A percentile compares a stretch with the other conserved stretches of the same genome.
Evolutionary conservation across 2,329 filamentous ascomycete genomes (phyloP).

Genomic region (Aspergillus felis): DNA sequence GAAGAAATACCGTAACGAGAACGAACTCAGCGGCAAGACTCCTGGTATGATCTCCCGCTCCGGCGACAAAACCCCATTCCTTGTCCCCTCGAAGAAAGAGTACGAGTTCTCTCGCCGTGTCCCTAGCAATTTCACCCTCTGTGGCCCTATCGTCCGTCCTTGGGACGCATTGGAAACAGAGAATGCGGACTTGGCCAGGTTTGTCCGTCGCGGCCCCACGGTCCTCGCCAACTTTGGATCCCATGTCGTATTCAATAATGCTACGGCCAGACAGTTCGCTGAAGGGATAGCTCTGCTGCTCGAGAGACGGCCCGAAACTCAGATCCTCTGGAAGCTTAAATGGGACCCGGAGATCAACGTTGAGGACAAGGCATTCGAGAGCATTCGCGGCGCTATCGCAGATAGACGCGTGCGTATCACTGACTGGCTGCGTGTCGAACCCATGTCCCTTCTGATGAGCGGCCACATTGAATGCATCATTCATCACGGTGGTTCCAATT

Average conservation of each 20-base stretch:
- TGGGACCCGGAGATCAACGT: background rate
- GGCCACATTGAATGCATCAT: constrained; percentile 40
- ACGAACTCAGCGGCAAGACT: constrained; percentile 17
- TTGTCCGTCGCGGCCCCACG: constrained; percentile 40
- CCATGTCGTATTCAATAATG: constrained; percentile 19
- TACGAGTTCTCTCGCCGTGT: constrained; percentile 35
- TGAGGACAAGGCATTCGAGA: constrained; percentile 8
- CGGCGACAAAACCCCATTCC: constrained; percentile 2
- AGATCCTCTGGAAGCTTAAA: constrained; percentile 35
- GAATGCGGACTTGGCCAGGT: constrained; percentile 36
- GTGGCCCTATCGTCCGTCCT: constrained; percentile 43
- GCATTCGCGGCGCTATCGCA: constrained; percentile 23
- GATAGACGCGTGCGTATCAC: constrained; percentile 34
- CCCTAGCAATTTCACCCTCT: constrained; percentile 33
- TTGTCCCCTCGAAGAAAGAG: constrained; percentile 19
- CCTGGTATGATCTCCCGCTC: constrained; percentile 5
- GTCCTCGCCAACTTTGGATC: constrained; percentile 46
- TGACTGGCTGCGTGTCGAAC: constrained; percentile 41
- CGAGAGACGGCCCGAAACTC: constrained; percentile 21
- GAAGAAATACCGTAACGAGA: constrained; percentile 18
- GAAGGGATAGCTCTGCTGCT: constrained; percentile 33
- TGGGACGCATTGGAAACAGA: constrained; percentile 26
- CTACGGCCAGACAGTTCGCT: constrained; percentile 36
- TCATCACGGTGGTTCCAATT: constrained; percentile 49
- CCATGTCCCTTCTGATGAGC: constrained; percentile 29